phyloP scores from a whole-genome alignment of 192 early-diverging fungal species.

The Lobosporangium transversale region DNA sequence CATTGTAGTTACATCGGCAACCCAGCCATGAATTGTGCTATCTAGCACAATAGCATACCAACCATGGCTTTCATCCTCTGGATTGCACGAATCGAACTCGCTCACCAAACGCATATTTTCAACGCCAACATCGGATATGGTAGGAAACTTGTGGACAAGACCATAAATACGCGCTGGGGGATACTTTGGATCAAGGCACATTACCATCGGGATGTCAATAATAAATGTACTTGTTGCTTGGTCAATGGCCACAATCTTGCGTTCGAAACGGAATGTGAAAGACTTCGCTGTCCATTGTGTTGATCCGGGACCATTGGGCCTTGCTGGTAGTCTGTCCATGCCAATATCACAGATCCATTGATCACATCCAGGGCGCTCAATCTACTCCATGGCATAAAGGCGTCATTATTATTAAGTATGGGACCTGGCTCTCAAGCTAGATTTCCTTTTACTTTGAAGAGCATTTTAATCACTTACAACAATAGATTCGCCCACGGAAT shows the following conservation, averaged over 20 bases:
- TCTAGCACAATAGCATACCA: conserved; percentile 46
- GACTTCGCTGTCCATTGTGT: conserved; percentile 43
- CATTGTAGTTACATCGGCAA: conserved; percentile 44
- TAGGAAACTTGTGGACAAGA: conserved; percentile 41
- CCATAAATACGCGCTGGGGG: conserved; percentile 43
- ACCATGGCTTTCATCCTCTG: conserved; percentile 41
- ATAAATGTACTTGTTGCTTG: conserved; percentile 29
- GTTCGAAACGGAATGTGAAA: conserved; percentile 45
- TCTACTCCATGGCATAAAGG: not conserved
- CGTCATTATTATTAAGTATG: no score
- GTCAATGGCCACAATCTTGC: conserved; percentile 45
- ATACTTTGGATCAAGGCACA: conserved; percentile 44
- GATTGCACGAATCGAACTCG: conserved; percentile 17
- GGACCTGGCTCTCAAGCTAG: no score
- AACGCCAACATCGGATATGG: conserved; percentile 35
- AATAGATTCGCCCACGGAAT: conserved; percentile 43
- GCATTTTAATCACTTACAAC: conserved; percentile 32
- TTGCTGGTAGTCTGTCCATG: conserved; percentile 33
- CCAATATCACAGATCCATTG: conserved; percentile 43
- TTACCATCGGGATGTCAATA: conserved; percentile 47
- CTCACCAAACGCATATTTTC: conserved; percentile 40
- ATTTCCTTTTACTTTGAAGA: no score
- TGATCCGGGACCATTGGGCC: conserved; percentile 15
- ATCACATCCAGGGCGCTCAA: conserved; percentile 44
- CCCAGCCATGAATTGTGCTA: conserved; percentile 36